Evolutionary conservation across 495 filamentous ascomycete genomes (phyloP), one percentile per base, ranked within the genome.

Genomic region (Neurospora sp.): DNA sequence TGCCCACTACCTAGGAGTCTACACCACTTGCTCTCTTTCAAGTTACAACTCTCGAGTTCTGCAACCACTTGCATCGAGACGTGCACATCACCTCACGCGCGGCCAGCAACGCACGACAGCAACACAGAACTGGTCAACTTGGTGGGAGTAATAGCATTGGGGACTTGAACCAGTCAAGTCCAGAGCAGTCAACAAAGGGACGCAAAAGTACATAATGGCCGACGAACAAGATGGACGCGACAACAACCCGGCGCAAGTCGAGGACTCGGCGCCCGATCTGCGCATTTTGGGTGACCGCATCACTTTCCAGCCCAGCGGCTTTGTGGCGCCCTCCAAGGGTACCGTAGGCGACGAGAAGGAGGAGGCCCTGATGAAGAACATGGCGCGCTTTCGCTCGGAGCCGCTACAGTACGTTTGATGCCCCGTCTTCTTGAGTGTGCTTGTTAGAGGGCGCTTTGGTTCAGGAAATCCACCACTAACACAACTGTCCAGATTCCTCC

Each of bases 231-330:
- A 81, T 31, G 78, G 82, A 68, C 75, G 78, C 70, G 31, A 72
- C 18, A 40, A 8, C 53, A 22, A 73, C 61, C 5, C 74, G 78
- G 40, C 81, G 80, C 74, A 66, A 35, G 53, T 66, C 27, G 53
- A 66, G 53, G 83, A 85, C 74, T 87, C 90, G 39, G 91, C 93
- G 76, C 93, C 93, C 39, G 93, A 97, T 81, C 83, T 97, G 72
- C 91, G 93, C 79, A 95, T 97, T 72, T 83, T 93, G 18, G 92
- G 92, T 71, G 87, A 91, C 76, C 85, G 92, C 76, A 88, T 96
- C 70, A 94, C 91, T 16, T 88, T 97, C 42, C 92, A 93, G 79
- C 92, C 92, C 9, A 90, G 91, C 72, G 93, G 92, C 68, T 93
- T 89, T 76, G 84, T 90, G 72, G 87, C 88, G 76, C 83, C 75